Conservation (phyloP, 306 rosid genomes). For the Parietaria judaica region DNA sequence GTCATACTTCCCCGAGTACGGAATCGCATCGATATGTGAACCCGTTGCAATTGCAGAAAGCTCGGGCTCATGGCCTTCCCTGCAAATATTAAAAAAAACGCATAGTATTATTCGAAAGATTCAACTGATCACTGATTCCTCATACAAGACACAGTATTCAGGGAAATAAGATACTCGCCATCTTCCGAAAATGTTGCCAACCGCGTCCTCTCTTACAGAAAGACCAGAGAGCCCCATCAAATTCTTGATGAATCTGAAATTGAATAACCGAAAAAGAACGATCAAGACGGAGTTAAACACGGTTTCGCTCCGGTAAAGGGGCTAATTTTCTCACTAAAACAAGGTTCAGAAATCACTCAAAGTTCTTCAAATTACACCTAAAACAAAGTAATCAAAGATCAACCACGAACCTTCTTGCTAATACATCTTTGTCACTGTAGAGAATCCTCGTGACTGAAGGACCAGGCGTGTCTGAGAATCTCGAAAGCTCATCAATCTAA, state of each 20-base stretch:
- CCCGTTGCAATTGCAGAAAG: conserved; percentile 89
- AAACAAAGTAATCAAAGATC: background rate
- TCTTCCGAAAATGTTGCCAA: conserved; percentile 88
- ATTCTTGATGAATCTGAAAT: conserved; percentile 64
- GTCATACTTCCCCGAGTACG: conserved; percentile 93
- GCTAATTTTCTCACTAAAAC: background rate
- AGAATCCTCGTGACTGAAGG: conserved; percentile 91
- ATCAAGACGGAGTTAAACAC: conserved; percentile 5
- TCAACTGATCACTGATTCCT: conserved; percentile 2
- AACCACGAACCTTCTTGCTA: conserved; percentile 57
- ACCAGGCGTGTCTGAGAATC: conserved; percentile 72
- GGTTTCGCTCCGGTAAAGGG: background rate
- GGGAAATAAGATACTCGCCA: conserved; percentile 45
- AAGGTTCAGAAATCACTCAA: background rate
- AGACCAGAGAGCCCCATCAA: conserved; percentile 81
- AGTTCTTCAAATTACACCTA: background rate
- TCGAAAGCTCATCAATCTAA: conserved; percentile 81
- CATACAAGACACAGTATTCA: background rate
- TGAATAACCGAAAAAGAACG: conserved; percentile 14
- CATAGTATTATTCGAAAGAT: background rate
- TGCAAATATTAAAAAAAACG: conserved; percentile 20
- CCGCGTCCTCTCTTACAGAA: conserved; percentile 87
- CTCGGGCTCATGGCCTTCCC: conserved; percentile 69
- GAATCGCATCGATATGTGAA: conserved; percentile 94
- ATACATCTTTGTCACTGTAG: conserved; percentile 73